A percentile compares a stretch with the other conserved stretches of the same genome.
Evolutionary conservation across 805 yeast genomes (phyloP).

Genomic region (Starmerella asiatica): DNA sequence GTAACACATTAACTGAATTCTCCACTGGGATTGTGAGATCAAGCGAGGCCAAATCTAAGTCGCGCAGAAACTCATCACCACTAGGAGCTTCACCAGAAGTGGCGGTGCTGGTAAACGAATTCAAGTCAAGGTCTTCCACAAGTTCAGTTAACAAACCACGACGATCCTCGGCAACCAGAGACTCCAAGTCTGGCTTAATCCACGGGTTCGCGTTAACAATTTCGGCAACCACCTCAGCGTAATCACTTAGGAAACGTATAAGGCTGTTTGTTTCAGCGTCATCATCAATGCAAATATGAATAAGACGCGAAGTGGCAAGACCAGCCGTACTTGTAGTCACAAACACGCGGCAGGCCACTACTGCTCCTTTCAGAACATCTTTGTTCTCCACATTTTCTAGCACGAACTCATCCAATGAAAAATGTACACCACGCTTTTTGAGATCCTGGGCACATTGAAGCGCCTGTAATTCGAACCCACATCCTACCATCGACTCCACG

Average conservation of each 20-base stretch:
- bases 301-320: constrained; percentile 4
- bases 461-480: constrained; percentile 2
- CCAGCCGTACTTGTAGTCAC: constrained; percentile 7
- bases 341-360: constrained; percentile 9
- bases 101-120: neutral
- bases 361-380: constrained; percentile 7
- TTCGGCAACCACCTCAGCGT: neutral
- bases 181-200: constrained; percentile 3
- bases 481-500: constrained; percentile 4
- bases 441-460: constrained; percentile 8
- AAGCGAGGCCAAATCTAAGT: neutral
- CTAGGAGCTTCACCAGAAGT: too few relatives aligned
- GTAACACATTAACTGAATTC: neutral
- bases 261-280: neutral
- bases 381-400: neutral
- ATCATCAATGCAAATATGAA: constrained; percentile 4
- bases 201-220: neutral
- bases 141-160: constrained; percentile 1
- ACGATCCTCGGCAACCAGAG: constrained; percentile 5
- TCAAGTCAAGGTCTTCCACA: neutral
- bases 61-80: neutral
- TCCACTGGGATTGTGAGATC: constrained; percentile 6
- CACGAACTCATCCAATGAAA: constrained; percentile 3
- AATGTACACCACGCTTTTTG: constrained; percentile 1
- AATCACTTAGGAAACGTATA: constrained; percentile 4